Conservation (phyloP, 129 eudicot genomes). For the Scalesia atractyloides region DNA sequence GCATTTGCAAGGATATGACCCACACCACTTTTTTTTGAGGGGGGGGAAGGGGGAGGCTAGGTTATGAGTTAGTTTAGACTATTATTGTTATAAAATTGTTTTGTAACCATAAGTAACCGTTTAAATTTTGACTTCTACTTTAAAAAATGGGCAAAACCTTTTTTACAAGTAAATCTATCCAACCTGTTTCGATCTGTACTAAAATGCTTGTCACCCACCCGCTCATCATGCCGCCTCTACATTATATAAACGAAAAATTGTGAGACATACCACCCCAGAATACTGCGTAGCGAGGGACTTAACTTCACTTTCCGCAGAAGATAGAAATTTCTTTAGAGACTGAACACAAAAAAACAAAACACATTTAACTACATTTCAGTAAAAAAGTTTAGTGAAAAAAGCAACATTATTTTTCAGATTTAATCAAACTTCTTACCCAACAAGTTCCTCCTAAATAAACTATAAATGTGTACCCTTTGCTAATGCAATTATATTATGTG, state of each 20-base stretch:
- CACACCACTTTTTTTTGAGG: too few relatives aligned
- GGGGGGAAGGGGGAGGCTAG: too few relatives aligned
- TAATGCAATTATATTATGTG: neutral
- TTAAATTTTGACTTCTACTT: neutral
- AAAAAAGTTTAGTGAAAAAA: neutral
- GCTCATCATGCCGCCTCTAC: conserved; percentile 6
- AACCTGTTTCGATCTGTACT: conserved; percentile 18
- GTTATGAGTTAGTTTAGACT: neutral
- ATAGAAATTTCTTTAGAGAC: conserved; percentile 81
- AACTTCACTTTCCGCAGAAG: conserved; percentile 78
- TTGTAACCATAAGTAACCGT: neutral
- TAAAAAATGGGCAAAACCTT: neutral
- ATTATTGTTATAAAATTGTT: neutral
- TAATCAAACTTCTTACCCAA: neutral
- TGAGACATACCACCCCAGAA: conserved; percentile 86
- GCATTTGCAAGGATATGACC: too few relatives aligned
- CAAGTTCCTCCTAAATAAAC: neutral
- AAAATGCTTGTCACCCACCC: neutral
- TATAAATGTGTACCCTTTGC: too few relatives aligned
- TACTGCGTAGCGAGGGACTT: conserved; percentile 69
- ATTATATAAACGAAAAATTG: conserved; percentile 20
- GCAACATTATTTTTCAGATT: neutral
- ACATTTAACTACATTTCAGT: neutral
- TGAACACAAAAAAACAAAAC: conserved; percentile 32
- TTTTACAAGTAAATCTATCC: neutral